Percentiles rank a stretch among this genome's conserved stretches.
phyloP scores from a whole-genome alignment of 345 rosid genomes.

The Eutrema japonicum region DNA sequence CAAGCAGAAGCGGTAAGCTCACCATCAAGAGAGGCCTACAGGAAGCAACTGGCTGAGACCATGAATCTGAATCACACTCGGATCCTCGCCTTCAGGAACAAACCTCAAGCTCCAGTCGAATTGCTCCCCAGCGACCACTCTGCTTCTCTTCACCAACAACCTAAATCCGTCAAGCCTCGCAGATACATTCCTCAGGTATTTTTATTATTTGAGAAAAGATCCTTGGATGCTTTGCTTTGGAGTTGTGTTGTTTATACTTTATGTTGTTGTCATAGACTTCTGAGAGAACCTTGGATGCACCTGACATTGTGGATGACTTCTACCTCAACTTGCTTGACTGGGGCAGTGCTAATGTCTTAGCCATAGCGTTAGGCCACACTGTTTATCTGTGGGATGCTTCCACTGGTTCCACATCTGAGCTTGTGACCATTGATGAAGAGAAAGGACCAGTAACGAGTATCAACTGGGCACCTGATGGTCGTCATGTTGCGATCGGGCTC shows the following conservation, averaged over 20 bases:
- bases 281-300: constrained; percentile 13
- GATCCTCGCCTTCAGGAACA: constrained; percentile 16
- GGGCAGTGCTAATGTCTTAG: constrained; percentile 23
- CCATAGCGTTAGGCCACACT: constrained; percentile 14
- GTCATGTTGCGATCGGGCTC: constrained; percentile 2
- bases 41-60: neutral
- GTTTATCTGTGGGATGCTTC: constrained; percentile 48
- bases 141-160: neutral
- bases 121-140: neutral
- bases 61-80: neutral
- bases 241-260: too few species aligned
- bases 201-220: too few species aligned
- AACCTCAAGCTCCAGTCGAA: neutral
- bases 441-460: constrained; percentile 36
- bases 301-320: constrained; percentile 7
- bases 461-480: constrained; percentile 21
- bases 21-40: neutral
- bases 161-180: neutral
- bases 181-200: constrained; percentile 15
- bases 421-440: constrained; percentile 45
- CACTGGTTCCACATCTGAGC: constrained; percentile 38
- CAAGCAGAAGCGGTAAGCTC: neutral
- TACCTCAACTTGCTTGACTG: constrained; percentile 27
- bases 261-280: neutral
- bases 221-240: too few species aligned